Evolutionary conservation across 257 asterid genomes (phyloP), one percentile per base, ranked within the genome.

Genomic region (Solanum medicagineum): DNA sequence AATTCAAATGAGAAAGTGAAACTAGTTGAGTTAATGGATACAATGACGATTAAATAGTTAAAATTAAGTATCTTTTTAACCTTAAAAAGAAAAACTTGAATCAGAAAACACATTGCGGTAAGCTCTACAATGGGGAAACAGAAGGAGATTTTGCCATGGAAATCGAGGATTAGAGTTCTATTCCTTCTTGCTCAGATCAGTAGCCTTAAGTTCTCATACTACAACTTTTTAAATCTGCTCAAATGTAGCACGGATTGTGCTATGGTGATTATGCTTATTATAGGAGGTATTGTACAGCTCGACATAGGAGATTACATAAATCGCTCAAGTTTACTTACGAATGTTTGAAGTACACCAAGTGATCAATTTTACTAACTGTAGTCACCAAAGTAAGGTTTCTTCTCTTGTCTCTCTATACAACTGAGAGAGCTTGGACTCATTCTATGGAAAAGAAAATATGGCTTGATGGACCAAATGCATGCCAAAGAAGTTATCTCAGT

Each of bases 341-440:
- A 68, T 97, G 98, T 84, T 96, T 97, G 62, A 95, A 93, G 86
- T 97, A 95, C 87, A 91, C 93, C n/a, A 97, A 97, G 90, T 91
- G 88, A 83, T 85, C 95, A 42, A 87, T 97, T 70, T 85, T 93
- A 74, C 89, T 91, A 49, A 47, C 94, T 51, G 90, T 91, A 3
- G 98, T 92, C 88, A 93, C 97, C 77, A 98, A 95, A 91, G 98
- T 93, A 90, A 94, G 99, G 95, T 97, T 90, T 94, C 98, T 97
- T 85, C 99, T 95, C 86, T 59, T 97, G 92, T 91, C 92, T 87
- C 91, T 97, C 81, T 97, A 97, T 89, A 85, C 94, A 59, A 91
- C 98, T 63, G 99, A 95, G 91, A 97, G 99, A 91, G 98, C 98
- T 79, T 97, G 98, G 99, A 94, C 98, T 88, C 95, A 97, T 92